A percentile compares a stretch with the other conserved stretches of the same genome.
These are phyloP conservation scores for Ilex aquifolium DNA, from an alignment of 257 asterid genomes.

Conservation along the genomic window DNA sequence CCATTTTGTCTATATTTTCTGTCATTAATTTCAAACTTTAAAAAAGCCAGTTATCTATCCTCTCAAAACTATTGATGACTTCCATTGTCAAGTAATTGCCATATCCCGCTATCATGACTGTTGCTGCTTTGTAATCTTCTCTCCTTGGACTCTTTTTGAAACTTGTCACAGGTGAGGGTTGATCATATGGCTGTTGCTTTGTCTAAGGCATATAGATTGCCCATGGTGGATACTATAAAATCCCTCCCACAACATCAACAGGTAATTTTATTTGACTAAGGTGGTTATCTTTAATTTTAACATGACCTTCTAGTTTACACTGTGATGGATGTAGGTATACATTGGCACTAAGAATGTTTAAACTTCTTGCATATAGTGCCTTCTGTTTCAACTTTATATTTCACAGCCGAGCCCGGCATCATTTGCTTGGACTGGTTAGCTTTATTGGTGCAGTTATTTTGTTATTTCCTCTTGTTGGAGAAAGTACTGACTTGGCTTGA, in stretches of 20 bases:
- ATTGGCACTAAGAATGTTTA: too few species aligned
- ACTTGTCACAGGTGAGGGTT: slow-evolving; percentile 62
- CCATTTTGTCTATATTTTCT: too few species aligned
- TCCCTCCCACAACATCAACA: slow-evolving; percentile 99
- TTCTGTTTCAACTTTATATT: too few species aligned
- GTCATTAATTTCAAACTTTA: too few species aligned
- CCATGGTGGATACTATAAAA: slow-evolving; percentile 74
- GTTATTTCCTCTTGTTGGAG: too few species aligned
- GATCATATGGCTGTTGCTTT: slow-evolving; percentile 89
- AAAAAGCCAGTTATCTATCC: too few species aligned
- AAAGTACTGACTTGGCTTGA: neutral
- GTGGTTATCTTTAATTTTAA: neutral
- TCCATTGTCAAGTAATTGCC: neutral
- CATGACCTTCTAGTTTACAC: neutral
- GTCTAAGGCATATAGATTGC: slow-evolving; percentile 73
- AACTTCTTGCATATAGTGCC: too few species aligned
- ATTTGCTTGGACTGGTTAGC: too few species aligned
- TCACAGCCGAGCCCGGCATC: too few species aligned
- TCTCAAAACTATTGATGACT: neutral
- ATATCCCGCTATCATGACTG: neutral
- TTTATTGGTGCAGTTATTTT: too few species aligned
- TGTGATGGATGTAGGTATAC: too few species aligned
- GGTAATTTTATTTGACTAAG: slow-evolving; percentile 31
- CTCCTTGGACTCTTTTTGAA: neutral
- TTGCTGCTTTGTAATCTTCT: neutral